Percentiles rank a stretch among this genome's conserved stretches.
Evolutionary conservation across 2,329 filamentous ascomycete species (phyloP).

Genomic region (Alternaria sp.): DNA sequence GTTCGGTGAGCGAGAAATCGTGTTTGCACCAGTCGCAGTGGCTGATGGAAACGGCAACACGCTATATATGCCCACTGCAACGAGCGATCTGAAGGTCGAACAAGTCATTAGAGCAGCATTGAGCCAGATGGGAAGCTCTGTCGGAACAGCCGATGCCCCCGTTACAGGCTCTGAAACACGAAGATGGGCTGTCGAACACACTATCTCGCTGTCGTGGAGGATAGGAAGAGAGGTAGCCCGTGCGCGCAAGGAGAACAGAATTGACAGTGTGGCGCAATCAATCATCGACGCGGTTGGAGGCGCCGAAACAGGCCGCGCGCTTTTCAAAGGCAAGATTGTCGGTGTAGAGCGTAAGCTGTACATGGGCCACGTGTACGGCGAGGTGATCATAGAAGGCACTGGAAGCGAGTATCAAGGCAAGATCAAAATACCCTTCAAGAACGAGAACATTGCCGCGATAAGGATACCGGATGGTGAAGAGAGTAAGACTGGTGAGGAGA

Average conservation of each 20-base stretch:
- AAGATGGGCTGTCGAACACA: constrained; percentile 51
- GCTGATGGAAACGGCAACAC: constrained; percentile 55
- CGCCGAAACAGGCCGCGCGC: constrained; percentile 46
- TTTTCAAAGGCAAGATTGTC: constrained; percentile 58
- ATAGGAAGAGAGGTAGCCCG: constrained; percentile 49
- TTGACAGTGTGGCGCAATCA: constrained; percentile 48
- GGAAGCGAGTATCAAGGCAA: constrained; percentile 49
- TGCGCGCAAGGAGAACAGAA: constrained; percentile 47
- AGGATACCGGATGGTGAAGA: constrained; percentile 37
- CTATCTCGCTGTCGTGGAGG: constrained; percentile 50
- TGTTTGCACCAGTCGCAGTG: constrained; percentile 51
- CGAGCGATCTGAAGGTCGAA: constrained; percentile 50
- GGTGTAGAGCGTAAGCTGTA: constrained; percentile 53
- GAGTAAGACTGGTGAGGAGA: constrained; percentile 40
- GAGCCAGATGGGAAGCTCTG: constrained; percentile 47
- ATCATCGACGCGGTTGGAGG: constrained; percentile 56
- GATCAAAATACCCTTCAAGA: constrained; percentile 75
- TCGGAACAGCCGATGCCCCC: constrained; percentile 49
- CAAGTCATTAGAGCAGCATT: constrained; percentile 49
- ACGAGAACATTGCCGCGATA: constrained; percentile 73
- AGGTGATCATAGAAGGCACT: constrained; percentile 51
- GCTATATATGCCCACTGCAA: constrained; percentile 49
- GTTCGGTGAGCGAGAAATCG: constrained; percentile 50
- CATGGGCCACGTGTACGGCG: constrained; percentile 55
- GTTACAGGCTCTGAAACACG: constrained; percentile 50